Evolutionary conservation across 2,329 filamentous ascomycete species (phyloP).

Genomic region (Nectriaceae sp.): DNA sequence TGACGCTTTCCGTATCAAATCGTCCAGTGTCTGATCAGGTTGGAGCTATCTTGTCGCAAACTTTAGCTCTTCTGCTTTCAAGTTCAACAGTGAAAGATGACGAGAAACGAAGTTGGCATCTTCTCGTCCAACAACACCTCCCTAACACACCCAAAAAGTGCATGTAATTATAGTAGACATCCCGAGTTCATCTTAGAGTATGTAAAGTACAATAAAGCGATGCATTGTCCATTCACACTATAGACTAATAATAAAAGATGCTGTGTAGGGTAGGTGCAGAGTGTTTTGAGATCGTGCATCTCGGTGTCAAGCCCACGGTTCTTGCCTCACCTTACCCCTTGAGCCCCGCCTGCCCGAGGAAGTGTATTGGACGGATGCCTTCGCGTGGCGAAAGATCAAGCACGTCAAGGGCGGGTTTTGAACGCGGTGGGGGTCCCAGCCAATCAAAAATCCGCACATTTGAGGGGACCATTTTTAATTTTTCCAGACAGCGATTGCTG

Average conservation of each 20-base stretch:
- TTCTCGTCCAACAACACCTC: too few relatives aligned
- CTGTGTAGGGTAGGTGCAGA: background rate
- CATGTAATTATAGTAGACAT: too few relatives aligned
- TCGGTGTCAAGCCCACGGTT: background rate
- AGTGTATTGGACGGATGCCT: background rate
- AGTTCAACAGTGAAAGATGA: too few relatives aligned
- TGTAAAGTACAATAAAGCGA: background rate
- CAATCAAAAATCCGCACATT: slow-evolving; percentile 31
- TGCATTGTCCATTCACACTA: background rate
- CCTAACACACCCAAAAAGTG: too few relatives aligned
- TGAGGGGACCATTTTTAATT: slow-evolving; percentile 10
- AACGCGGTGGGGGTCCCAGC: slow-evolving; percentile 8
- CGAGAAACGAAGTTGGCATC: too few relatives aligned
- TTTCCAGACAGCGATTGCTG: slow-evolving; percentile 17
- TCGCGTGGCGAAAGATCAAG: background rate
- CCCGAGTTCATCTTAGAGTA: too few relatives aligned
- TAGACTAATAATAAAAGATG: background rate
- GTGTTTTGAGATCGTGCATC: too few relatives aligned
- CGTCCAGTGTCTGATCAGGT: too few relatives aligned
- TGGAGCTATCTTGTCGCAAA: too few relatives aligned
- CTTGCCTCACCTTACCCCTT: background rate
- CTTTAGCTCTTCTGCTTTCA: too few relatives aligned
- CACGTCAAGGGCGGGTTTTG: background rate
- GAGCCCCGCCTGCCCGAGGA: background rate
- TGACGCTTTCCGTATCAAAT: too few relatives aligned